A percentile compares a stretch with the other conserved stretches of the same genome.
These are phyloP conservation scores for Neofusicoccum sp. DNA, from an alignment of 2,329 filamentous ascomycete genomes.

Conservation along the genomic window DNA sequence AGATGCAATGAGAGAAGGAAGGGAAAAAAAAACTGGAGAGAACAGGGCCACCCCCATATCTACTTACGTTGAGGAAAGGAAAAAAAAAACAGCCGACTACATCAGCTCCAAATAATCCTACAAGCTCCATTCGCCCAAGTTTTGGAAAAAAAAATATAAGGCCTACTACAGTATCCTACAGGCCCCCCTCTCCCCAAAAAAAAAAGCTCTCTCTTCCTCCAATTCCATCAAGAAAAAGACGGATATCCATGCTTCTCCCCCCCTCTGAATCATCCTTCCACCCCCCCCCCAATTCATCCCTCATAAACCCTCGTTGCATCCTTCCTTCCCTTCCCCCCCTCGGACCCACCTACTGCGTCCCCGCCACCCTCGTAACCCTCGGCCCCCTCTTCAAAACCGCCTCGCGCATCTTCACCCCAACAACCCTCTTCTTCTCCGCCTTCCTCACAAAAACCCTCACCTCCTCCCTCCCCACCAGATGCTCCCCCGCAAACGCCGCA, in stretches of 20 bases:
- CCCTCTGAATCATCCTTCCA: too few relatives aligned
- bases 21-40: too few relatives aligned
- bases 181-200: not conserved
- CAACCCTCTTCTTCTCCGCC: conserved; percentile 36
- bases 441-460: conserved; percentile 38
- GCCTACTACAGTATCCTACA: not conserved
- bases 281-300: not conserved
- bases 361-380: conserved; percentile 25
- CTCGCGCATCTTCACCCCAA: conserved; percentile 39
- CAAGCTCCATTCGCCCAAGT: not conserved
- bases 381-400: conserved; percentile 35
- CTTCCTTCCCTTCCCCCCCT: not conserved
- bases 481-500: conserved; percentile 34
- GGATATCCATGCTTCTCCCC: too few relatives aligned
- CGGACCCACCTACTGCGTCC: not conserved
- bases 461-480: conserved; percentile 41
- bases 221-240: not conserved
- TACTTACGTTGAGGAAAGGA: too few relatives aligned
- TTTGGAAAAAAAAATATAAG: too few relatives aligned
- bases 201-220: not conserved
- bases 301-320: not conserved
- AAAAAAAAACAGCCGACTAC: too few relatives aligned
- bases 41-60: too few relatives aligned
- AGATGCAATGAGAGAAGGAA: too few relatives aligned
- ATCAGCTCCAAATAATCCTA: too few relatives aligned